Conservation (phyloP, 148 eudicot genomes). For the Vaccinium vitisidaea region DNA sequence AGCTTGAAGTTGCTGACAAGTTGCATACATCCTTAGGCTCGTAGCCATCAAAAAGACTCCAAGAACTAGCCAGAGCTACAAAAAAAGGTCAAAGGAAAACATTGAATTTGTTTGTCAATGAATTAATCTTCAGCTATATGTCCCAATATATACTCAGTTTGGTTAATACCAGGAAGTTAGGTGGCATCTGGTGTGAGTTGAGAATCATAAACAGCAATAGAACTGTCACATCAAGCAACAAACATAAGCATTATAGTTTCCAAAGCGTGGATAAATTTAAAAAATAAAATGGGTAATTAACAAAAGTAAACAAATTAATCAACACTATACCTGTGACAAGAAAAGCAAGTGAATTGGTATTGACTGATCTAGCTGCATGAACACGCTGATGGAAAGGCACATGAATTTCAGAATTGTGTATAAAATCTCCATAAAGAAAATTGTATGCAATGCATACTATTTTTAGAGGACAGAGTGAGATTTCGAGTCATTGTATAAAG, state of each 20-base stretch:
- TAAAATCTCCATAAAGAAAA: slow-evolving; percentile 9
- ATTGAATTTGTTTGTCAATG: slow-evolving; percentile 14
- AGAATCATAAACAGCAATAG: slow-evolving; percentile 87
- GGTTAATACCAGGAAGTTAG: slow-evolving; percentile 76
- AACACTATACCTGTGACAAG: slow-evolving; percentile 74
- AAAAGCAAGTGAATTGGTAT: slow-evolving; percentile 84
- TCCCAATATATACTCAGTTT: background rate
- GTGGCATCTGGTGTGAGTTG: slow-evolving; percentile 90
- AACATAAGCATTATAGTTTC: background rate
- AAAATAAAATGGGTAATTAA: background rate
- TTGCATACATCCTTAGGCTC: slow-evolving; percentile 88
- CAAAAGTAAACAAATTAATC: background rate
- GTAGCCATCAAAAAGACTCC: slow-evolving; percentile 95
- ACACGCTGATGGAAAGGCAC: slow-evolving; percentile 55
- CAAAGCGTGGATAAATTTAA: background rate
- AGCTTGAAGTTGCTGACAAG: slow-evolving; percentile 98
- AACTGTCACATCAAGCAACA: slow-evolving; percentile 47
- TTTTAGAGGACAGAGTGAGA: background rate
- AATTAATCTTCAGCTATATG: background rate
- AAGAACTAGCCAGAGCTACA: slow-evolving; percentile 92
- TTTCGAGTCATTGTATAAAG: background rate
- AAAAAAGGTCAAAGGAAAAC: background rate
- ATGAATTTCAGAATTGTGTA: background rate
- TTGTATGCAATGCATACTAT: background rate
- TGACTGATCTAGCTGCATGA: slow-evolving; percentile 76